Conservation (phyloP, 129 eudicot genomes). For the Saposhnikovia divaricata region DNA sequence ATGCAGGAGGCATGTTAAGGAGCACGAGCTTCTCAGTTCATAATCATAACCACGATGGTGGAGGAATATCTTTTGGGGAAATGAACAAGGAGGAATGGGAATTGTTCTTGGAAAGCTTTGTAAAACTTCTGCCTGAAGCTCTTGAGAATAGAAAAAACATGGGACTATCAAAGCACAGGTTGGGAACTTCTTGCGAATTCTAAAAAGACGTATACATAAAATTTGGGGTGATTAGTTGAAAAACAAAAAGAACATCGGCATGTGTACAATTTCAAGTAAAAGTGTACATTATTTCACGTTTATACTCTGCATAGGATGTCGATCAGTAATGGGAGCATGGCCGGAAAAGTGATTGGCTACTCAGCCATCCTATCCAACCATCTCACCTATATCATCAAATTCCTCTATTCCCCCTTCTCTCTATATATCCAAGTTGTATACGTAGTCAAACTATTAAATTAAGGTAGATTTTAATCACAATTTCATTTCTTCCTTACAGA, state of each 20-base stretch:
- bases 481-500: not conserved
- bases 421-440: conserved; percentile 4
- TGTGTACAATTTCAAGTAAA: conserved; percentile 19
- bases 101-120: conserved; percentile 58
- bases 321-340: conserved; percentile 15
- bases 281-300: conserved; percentile 29
- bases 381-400: conserved; percentile 19
- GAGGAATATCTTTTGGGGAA: conserved; percentile 61
- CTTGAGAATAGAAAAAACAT: conserved; percentile 60
- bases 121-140: conserved; percentile 62
- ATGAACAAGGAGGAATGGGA: conserved; percentile 77
- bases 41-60: conserved; percentile 35
- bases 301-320: conserved; percentile 32
- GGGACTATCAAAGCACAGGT: conserved; percentile 55
- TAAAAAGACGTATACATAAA: conserved; percentile 23
- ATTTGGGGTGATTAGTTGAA: conserved; percentile 20
- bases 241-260: conserved; percentile 7
- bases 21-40: conserved; percentile 51
- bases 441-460: not conserved
- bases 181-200: conserved; percentile 79
- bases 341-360: conserved; percentile 59
- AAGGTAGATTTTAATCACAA: not conserved
- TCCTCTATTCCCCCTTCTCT: conserved; percentile 10
- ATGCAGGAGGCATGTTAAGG: conserved; percentile 22
- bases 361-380: conserved; percentile 51